Evolutionary conservation across 176 grass and related monocot genomes (phyloP), one percentile per base, ranked within the genome.

Genomic region (Carex parvula): DNA sequence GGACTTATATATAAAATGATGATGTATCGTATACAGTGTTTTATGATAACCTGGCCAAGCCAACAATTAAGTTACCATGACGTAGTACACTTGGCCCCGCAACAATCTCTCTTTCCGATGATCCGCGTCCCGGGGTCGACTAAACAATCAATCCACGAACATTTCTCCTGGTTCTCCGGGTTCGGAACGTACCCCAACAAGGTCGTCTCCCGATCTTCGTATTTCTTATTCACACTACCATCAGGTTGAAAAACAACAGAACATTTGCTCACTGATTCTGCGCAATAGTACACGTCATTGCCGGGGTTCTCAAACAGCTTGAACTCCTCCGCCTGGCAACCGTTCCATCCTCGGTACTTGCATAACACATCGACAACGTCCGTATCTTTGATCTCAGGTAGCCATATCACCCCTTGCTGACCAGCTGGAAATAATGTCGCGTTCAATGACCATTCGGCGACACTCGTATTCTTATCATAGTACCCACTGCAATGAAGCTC

Each of bases 91-190:
- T 54, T 77, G 2, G 50, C 2, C 0, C 50, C 50, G 6, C 73
- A 77, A 32, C 50, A 77, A 30, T 50, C 24, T 55, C 24, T 30
- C 4, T 56, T 77, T 77, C 73, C 73, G 24, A 77, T 77, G 22
- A 77, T 56, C 50, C 50, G 13, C 56, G 22, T 5, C 2, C 13
- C 48, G 0, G 73, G 46, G 24, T 77, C 73, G 13, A 77, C 2
- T 14, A 77, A 52, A 30, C 73, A 56, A 56, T 77, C 73, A 9
- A 77, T 55, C 50, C 50, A 77, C 0, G 73, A 56, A 52, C 73
- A 77, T 18, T 75, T 75, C n/a, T 77, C 21, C 24, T 54, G 48
- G 48, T 77, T 77, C 50, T 77, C 73, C 13, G 73, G 50, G 14
- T 2, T 77, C 0, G 73, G 73, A 3, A 77, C 16, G 26, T 77